These are phyloP conservation scores for Fibroporia radiculosa DNA, from an alignment of 768 basidiomycete species.

Conservation along the genomic window DNA sequence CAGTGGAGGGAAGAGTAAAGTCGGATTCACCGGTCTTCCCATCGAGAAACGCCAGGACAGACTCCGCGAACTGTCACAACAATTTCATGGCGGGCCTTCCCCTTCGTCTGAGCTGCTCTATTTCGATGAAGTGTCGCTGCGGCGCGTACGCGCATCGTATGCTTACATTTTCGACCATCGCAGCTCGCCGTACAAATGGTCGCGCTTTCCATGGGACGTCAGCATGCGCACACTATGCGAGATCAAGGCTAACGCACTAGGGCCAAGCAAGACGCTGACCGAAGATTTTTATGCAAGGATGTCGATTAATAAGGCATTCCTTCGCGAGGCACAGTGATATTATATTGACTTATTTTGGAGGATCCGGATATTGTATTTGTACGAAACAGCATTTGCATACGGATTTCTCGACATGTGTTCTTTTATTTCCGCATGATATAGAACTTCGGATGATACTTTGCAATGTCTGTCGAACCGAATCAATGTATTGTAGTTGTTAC, in stretches of 20 bases:
- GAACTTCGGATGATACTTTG: too few relatives aligned
- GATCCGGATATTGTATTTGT: too few relatives aligned
- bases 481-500: too few relatives aligned
- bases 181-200: slow-evolving; percentile 14
- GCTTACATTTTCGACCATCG: slow-evolving; percentile 36
- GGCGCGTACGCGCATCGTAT: slow-evolving; percentile 40
- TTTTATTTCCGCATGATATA: too few relatives aligned
- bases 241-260: slow-evolving; percentile 42
- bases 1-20: neutral
- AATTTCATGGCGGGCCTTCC: slow-evolving; percentile 28
- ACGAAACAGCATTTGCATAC: too few relatives aligned
- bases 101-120: slow-evolving; percentile 20
- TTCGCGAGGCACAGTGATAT: slow-evolving; percentile 5
- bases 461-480: too few relatives aligned
- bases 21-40: slow-evolving; percentile 27
- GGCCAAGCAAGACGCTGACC: slow-evolving; percentile 32
- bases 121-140: slow-evolving; percentile 24
- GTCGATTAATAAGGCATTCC: slow-evolving; percentile 4
- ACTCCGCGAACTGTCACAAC: slow-evolving; percentile 33
- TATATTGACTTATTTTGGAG: too few relatives aligned
- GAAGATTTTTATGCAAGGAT: slow-evolving; percentile 36
- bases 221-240: slow-evolving; percentile 43
- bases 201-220: slow-evolving; percentile 47
- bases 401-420: too few relatives aligned
- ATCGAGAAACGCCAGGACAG: slow-evolving; percentile 43